Conservation (phyloP, 164 flowering plant genomes). For the Vitis cinerea region DNA sequence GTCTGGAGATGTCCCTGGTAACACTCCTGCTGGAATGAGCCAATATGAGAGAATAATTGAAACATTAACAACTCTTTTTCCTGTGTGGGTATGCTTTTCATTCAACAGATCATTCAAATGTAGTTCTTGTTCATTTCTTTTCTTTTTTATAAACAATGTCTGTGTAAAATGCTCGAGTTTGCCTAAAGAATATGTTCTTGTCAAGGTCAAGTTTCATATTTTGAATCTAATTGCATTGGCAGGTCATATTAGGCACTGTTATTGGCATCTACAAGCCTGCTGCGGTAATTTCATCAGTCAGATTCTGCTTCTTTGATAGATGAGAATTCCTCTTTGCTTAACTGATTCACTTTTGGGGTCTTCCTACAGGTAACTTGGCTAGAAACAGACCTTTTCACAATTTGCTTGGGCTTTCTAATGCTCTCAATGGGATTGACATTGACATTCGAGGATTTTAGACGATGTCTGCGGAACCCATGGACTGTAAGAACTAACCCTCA, state of each 20-base stretch:
- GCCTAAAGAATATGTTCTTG: neutral
- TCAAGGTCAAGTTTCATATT: neutral
- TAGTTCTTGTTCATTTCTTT: conserved; percentile 2
- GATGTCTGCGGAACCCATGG: conserved; percentile 96
- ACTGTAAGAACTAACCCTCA: conserved; percentile 59
- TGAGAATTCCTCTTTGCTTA: conserved; percentile 7
- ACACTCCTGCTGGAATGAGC: conserved; percentile 48
- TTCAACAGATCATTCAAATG: neutral
- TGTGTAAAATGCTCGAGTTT: neutral
- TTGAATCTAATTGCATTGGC: conserved; percentile 19
- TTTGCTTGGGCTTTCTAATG: conserved; percentile 97
- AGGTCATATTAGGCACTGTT: conserved; percentile 89
- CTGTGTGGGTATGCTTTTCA: conserved; percentile 73
- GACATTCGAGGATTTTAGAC: conserved; percentile 92
- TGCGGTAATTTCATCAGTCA: conserved; percentile 47
- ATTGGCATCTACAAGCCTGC: conserved; percentile 93
- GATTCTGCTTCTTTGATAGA: conserved; percentile 1
- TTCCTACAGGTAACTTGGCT: conserved; percentile 88
- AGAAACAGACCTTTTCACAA: conserved; percentile 87
- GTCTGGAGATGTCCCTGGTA: conserved; percentile 65
- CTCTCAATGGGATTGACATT: conserved; percentile 98
- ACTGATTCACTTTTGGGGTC: conserved; percentile 7
- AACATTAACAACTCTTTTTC: conserved; percentile 89
- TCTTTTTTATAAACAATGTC: neutral
- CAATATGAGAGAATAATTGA: conserved; percentile 80